Conservation (phyloP, 2,329 filamentous ascomycete species). For the Cladosporium velox region DNA sequence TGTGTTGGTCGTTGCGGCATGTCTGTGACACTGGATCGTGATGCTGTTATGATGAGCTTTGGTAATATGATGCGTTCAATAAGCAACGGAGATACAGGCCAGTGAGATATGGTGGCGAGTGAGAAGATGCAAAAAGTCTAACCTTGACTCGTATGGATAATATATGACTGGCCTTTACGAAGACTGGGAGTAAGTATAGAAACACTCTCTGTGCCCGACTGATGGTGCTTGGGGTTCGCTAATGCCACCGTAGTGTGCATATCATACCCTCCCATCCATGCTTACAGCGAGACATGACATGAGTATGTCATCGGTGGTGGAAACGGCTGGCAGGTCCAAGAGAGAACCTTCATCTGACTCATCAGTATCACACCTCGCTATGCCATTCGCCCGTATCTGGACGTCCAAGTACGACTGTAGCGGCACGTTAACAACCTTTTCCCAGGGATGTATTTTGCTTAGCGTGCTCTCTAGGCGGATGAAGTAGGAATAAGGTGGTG, state of each 20-base stretch:
- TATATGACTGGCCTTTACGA: constrained; percentile 7
- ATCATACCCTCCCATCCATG: constrained; percentile 5
- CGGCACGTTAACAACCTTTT: background rate
- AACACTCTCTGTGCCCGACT: constrained; percentile 10
- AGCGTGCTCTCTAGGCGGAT: constrained; percentile 5
- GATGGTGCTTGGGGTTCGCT: background rate
- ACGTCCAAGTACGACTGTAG: background rate
- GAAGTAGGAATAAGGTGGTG: constrained; percentile 14
- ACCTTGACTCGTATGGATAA: constrained; percentile 4
- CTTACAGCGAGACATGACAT: constrained; percentile 1
- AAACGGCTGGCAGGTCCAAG: constrained; percentile 8
- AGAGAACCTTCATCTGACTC: constrained; percentile 17
- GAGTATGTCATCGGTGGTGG: constrained; percentile 16
- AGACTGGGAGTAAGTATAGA: background rate
- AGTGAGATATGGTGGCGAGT: constrained; percentile 9
- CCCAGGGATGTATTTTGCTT: background rate
- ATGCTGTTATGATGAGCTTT: background rate
- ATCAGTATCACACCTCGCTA: constrained; percentile 19
- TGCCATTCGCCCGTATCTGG: constrained; percentile 1
- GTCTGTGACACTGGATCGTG: background rate
- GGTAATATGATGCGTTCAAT: background rate
- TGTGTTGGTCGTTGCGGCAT: constrained; percentile 2
- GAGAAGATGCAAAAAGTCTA: background rate
- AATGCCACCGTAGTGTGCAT: constrained; percentile 6
- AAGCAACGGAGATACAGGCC: background rate